These are phyloP conservation scores for Saksenaea oblongispora DNA, from an alignment of 371 early-diverging fungal genomes.

Conservation along the genomic window DNA sequence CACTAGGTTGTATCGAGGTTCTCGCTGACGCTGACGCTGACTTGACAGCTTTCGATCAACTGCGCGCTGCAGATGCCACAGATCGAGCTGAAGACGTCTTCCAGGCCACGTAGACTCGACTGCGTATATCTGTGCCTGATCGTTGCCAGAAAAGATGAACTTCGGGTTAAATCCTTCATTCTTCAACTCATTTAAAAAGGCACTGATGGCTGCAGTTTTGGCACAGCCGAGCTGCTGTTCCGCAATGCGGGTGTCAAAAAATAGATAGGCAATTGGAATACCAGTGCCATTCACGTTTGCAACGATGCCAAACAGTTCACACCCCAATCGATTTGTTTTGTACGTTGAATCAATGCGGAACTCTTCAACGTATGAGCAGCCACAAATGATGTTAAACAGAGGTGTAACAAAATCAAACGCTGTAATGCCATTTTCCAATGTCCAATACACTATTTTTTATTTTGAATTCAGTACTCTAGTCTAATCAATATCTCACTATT, in stretches of 20 bases:
- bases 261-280: slow-evolving; percentile 1
- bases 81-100: background rate
- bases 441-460: too few relatives aligned
- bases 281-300: slow-evolving; percentile 1
- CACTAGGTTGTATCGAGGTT: background rate
- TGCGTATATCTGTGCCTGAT: slow-evolving; percentile 2
- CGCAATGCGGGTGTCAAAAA: background rate
- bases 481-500: too few relatives aligned
- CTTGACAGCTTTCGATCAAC: background rate
- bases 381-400: background rate
- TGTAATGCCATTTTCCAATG: background rate
- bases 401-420: slow-evolving; percentile 1
- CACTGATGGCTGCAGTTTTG: background rate
- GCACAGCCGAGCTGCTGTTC: background rate
- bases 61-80: background rate
- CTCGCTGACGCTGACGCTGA: too few relatives aligned
- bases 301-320: background rate
- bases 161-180: background rate
- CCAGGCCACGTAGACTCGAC: background rate
- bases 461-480: too few relatives aligned
- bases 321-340: slow-evolving; percentile 5
- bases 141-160: slow-evolving; percentile 1
- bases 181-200: background rate
- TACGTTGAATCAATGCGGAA: slow-evolving; percentile 5
- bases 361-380: slow-evolving; percentile 2